Base-by-base conservation (phyloP, 2,329 filamentous ascomycete species). In the Exophiala bonariae region DNA sequence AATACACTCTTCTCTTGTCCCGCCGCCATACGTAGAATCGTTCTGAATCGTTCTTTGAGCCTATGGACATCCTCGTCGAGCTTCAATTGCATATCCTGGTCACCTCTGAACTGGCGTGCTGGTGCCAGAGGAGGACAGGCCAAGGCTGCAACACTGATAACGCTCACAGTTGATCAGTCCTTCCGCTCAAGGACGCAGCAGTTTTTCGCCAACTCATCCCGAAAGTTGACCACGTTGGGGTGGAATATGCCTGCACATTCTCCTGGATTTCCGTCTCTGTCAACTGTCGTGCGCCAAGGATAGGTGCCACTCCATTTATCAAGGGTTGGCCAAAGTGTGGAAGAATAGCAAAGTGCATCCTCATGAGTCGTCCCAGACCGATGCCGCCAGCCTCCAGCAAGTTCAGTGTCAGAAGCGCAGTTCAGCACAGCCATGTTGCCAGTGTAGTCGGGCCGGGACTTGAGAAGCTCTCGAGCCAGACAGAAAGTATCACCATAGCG, bases 381-480 rank as follows among this genome's bases (percentile, higher is more conserved):
- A 35, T 41, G 37, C 23, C 37, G 37, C 44, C 44, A 47, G 10
- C 44, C 38, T 47, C 44, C 44, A 47, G 44, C 44, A 9, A 47
- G 10, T 41, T 41, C 38, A 9, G 30, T 35, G 31, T 47, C 44
- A 19, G 44, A 47, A 31, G 38, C 37, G 28, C 44, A 47, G 17
- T 47, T 47, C 5, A 47, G 37, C n/a, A 47, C 44, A 10, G 44
- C 44, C 17, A 41, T 10, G 26, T 30, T 41, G 37, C 38, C 37
- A 3, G 19, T 5, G 17, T 47, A 47, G 37, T 47, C 44, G 17
- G 44, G 44, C 5, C 44, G 44, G 16, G 18, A 2, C 18, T 41
- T 36, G 10, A 36, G 30, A 17, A 47, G 37, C 20, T 47, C 14
- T 31, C 44, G 31, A 28, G 37, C 23, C 30, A 47, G 18, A n/a